These are phyloP conservation scores for Jatropha curcas DNA, from an alignment of 345 rosid genomes.

Conservation along the genomic window DNA sequence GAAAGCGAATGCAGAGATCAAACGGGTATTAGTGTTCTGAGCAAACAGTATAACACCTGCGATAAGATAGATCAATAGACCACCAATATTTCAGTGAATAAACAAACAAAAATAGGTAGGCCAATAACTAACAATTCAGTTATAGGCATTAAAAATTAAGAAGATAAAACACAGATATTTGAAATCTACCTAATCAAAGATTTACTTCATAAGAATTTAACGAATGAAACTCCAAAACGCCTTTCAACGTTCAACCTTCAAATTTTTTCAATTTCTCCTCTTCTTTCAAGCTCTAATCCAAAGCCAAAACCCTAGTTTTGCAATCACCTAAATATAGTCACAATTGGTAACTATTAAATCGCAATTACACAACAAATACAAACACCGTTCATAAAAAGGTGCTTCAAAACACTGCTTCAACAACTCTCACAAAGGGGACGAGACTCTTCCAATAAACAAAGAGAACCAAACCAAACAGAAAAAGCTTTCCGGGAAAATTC, in stretches of 20 bases:
- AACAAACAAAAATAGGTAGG: background rate
- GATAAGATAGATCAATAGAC: background rate
- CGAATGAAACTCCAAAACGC: background rate
- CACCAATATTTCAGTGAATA: background rate
- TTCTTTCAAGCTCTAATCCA: background rate
- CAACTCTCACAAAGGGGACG: background rate
- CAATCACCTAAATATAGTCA: background rate
- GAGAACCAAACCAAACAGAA: background rate
- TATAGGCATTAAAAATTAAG: too few species aligned
- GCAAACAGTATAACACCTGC: constrained; percentile 9
- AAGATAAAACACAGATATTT: background rate
- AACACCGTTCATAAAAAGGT: background rate
- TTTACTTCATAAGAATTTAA: background rate
- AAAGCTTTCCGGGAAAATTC: background rate
- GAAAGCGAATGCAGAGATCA: background rate
- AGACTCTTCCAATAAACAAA: background rate
- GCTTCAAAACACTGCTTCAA: constrained; percentile 1
- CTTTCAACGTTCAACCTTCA: background rate
- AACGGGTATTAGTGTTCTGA: background rate
- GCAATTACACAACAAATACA: background rate
- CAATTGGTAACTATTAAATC: background rate
- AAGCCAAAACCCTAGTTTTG: constrained; percentile 8
- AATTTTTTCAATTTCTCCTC: background rate
- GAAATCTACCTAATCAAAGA: background rate
- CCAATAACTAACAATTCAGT: background rate